Evolutionary conservation across 75 land plant species (phyloP).

Genomic region (Cunninghamia lanceolata): DNA sequence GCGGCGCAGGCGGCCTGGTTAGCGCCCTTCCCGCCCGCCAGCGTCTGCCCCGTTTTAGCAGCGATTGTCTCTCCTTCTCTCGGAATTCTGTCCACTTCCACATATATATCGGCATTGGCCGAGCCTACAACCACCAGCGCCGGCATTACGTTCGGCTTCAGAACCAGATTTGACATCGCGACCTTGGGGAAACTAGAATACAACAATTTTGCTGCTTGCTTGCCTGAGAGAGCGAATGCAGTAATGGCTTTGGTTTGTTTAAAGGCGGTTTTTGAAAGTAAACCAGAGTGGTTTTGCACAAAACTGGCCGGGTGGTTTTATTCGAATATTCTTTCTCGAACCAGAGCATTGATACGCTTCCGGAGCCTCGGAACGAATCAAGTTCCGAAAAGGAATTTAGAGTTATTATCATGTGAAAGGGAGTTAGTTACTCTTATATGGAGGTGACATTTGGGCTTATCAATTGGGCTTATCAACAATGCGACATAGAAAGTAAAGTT

Average conservation of each 20-base stretch:
- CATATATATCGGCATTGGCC: slow-evolving; percentile 94
- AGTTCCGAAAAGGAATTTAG: no score
- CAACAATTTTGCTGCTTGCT: neutral
- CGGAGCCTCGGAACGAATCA: no score
- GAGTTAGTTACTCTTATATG: no score
- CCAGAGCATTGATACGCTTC: no score
- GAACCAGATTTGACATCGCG: neutral
- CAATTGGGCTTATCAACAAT: no score
- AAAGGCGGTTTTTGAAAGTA: neutral
- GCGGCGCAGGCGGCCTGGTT: slow-evolving; percentile 90
- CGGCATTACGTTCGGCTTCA: neutral
- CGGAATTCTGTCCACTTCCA: slow-evolving; percentile 82
- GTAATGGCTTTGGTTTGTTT: neutral
- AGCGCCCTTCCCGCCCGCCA: slow-evolving; percentile 97
- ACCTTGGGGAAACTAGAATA: neutral
- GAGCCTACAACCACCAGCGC: slow-evolving; percentile 95
- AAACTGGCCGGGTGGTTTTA: neutral
- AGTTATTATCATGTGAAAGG: no score
- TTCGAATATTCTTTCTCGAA: no score
- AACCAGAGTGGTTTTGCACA: neutral
- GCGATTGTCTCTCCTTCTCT: slow-evolving; percentile 84
- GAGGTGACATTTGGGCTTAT: no score
- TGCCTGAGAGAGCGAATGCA: neutral
- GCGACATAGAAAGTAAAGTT: no score
- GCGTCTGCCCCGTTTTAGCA: slow-evolving; percentile 62